phyloP scores from a whole-genome alignment of 768 basidiomycete species.

The Naganishia randhawae region DNA sequence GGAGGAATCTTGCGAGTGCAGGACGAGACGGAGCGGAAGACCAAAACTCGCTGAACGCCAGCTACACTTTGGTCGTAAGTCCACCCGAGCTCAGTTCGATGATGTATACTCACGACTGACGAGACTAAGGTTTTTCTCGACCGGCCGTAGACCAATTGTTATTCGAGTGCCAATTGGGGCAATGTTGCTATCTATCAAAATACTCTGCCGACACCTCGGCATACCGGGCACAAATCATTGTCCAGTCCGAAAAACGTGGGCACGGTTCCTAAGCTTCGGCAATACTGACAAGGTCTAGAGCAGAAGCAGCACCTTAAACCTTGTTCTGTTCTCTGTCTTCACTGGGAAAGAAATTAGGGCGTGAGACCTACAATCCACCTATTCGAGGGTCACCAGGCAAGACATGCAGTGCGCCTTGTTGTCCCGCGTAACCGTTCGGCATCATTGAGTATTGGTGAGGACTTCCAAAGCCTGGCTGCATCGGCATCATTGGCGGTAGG shows the following conservation, averaged over 20 bases:
- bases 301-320: not conserved
- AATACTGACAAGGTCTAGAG: not conserved
- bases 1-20: not conserved
- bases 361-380: constrained; percentile 17
- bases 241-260: constrained; percentile 24
- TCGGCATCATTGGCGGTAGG: not conserved
- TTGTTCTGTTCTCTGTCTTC: no score
- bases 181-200: not conserved
- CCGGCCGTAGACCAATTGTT: no score
- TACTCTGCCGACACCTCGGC: constrained; percentile 18
- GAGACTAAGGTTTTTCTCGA: no score
- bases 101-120: no score
- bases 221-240: constrained; percentile 2
- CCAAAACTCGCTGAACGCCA: not conserved
- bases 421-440: not conserved
- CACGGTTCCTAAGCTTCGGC: not conserved
- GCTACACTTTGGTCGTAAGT: not conserved
- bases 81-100: no score
- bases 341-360: no score
- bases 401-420: not conserved
- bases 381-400: constrained; percentile 25
- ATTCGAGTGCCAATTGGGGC: no score
- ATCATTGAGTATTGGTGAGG: not conserved
- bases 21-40: not conserved
- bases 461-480: not conserved